Base-by-base conservation (phyloP, 2,329 filamentous ascomycete species). In the Drechslerella dactyloides region DNA sequence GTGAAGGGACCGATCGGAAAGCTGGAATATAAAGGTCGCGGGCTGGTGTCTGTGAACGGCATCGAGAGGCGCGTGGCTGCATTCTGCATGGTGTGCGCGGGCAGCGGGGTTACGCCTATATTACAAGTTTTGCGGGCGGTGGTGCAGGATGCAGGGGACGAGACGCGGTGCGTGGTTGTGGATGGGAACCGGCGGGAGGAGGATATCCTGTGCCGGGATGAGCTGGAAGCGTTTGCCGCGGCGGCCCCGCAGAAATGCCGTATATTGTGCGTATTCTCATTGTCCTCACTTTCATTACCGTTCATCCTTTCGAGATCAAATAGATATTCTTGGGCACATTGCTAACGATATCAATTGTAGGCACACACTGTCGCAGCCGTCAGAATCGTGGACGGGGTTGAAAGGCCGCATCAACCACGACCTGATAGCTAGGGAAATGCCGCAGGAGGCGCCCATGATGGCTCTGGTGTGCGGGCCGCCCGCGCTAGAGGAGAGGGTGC, bases 61-160 rank as follows among this genome's bases (percentile, higher is more conserved):
- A 83, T 81, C 19, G 78, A 82, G 65, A 82, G 87, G 8, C 79
- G 76, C 0, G 85, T 96, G 0, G 85, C 84, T 58, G 84, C 84
- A 11, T 91, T 96, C 79, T 82, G 90, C 77, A 96, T 96, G 91
- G 87, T 96, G 33, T 94, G 90, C 76, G 93, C 85, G 13, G 93
- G 93, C 4, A 90, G 86, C n/a, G 93, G 93, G 0, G 89, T 97
- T 77, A 96, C 93, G n/a, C 93, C 93, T 0, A 90, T 96, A 74
- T 94, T 88, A 78, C 90, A 94, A 77, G 90, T 96, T 1, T 82
- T 96, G 58, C 83, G 90, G 5, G 89, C 90, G 0, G 85, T 96
- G 0, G 84, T 92, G 78, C 82, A 84, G 51, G 86, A 93, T 73
- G 75, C 78, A 1, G 78, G 82, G 0, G 90, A 93, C 76, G 75